Evolutionary conservation across 176 grass and related monocot species (phyloP).

Genomic region (Chloris gayana): DNA sequence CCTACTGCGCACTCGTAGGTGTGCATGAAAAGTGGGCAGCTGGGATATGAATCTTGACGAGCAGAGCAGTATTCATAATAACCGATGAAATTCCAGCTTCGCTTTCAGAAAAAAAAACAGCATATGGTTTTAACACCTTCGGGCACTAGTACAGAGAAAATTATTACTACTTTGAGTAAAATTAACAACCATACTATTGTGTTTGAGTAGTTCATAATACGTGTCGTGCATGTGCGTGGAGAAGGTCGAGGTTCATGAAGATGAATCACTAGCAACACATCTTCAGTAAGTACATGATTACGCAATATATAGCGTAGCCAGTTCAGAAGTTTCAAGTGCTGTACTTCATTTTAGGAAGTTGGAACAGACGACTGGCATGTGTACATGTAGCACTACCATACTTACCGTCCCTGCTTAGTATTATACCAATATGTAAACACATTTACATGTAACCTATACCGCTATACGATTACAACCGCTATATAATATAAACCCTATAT

Average conservation of each 20-base stretch:
- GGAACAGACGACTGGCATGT: not conserved
- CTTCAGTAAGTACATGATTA: not conserved
- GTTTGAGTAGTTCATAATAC: not conserved
- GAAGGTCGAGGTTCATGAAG: not conserved
- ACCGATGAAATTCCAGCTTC: too few species aligned
- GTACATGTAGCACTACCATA: too few species aligned
- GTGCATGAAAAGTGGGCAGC: too few species aligned
- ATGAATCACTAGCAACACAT: slow-evolving; percentile 1
- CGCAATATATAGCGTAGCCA: too few species aligned
- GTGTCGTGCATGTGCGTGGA: not conserved
- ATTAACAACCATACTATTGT: too few species aligned
- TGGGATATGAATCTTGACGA: too few species aligned
- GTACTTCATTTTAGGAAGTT: not conserved
- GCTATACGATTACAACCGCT: slow-evolving; percentile 27
- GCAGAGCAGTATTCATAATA: too few species aligned
- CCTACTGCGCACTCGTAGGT: too few species aligned
- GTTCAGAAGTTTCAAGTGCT: slow-evolving; percentile 9
- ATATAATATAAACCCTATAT: slow-evolving; percentile 7
- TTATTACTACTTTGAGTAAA: too few species aligned
- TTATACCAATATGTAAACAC: slow-evolving; percentile 40
- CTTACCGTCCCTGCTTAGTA: slow-evolving; percentile 32
- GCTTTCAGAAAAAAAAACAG: too few species aligned
- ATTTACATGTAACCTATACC: slow-evolving; percentile 43
- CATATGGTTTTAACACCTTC: too few species aligned
- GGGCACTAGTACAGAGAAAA: too few species aligned